A percentile compares a stretch with the other conserved stretches of the same genome.
phyloP scores from a whole-genome alignment of 2,329 filamentous ascomycete species.

The Pochonia chlamydosporia region DNA sequence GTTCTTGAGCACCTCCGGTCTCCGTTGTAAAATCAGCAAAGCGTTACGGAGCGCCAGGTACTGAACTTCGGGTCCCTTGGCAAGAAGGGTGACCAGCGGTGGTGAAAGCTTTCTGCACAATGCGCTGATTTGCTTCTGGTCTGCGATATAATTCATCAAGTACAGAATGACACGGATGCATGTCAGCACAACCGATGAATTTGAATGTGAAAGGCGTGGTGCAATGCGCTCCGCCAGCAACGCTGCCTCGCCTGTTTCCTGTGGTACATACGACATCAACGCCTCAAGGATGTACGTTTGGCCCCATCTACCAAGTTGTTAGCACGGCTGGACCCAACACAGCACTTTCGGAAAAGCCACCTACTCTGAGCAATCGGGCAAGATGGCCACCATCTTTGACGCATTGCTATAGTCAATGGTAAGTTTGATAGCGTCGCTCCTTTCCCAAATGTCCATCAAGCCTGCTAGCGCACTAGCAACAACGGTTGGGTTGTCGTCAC shows the following conservation, averaged over 20 bases:
- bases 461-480: conserved; percentile 89
- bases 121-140: conserved; percentile 79
- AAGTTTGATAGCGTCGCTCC: conserved; percentile 93
- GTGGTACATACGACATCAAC: conserved; percentile 94
- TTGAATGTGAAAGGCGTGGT: conserved; percentile 93
- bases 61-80: conserved; percentile 97
- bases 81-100: conserved; percentile 86
- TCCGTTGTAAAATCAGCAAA: conserved; percentile 83
- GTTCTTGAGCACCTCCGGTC: conserved; percentile 89
- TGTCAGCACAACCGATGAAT: conserved; percentile 92
- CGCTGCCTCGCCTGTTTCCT: conserved; percentile 81
- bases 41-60: conserved; percentile 93
- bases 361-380: conserved; percentile 95
- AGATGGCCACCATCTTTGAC: conserved; percentile 94
- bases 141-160: conserved; percentile 96
- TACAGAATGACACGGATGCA: conserved; percentile 96
- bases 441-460: conserved; percentile 97
- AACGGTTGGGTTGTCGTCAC: conserved; percentile 95
- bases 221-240: conserved; percentile 89
- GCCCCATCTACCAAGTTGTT: conserved; percentile 68
- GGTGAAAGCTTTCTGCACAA: conserved; percentile 92
- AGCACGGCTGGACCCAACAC: background rate
- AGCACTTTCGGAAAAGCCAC: conserved; percentile 25
- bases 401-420: conserved; percentile 97
- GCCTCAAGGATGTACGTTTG: conserved; percentile 98